phyloP scores from a whole-genome alignment of 305 asterid species.

The Caryopteris hybrid region DNA sequence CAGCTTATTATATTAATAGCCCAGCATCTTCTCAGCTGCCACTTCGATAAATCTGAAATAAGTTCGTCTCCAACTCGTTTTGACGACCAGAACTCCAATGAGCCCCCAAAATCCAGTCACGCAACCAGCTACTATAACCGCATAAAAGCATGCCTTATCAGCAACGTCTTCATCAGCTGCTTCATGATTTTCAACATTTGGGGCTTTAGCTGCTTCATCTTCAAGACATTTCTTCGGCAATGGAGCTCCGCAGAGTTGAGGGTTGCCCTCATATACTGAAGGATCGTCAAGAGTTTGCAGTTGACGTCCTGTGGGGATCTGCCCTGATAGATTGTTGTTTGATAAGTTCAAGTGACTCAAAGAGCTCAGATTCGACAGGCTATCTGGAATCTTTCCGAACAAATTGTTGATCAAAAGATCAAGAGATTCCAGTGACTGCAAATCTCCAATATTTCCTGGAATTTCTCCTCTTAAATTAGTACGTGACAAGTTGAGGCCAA shows the following conservation, averaged over 20 bases:
- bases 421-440: not conserved
- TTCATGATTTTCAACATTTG: not conserved
- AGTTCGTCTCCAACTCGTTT: not conserved
- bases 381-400: not conserved
- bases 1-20: too few species aligned
- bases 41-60: not conserved
- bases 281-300: not conserved
- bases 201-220: too few species aligned
- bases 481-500: not conserved
- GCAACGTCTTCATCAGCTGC: not conserved
- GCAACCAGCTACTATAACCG: not conserved
- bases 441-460: not conserved
- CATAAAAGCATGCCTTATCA: not conserved
- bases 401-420: slow-evolving; percentile 5
- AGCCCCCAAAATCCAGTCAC: not conserved
- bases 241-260: not conserved
- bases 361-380: not conserved
- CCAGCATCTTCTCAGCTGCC: not conserved
- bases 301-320: not conserved
- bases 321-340: not conserved
- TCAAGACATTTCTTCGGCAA: not conserved
- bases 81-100: not conserved
- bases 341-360: slow-evolving; percentile 1
- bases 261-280: not conserved
- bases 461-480: not conserved